phyloP scores from a whole-genome alignment of 2,329 filamentous ascomycete species.

The Macrophomina phaseolina region DNA sequence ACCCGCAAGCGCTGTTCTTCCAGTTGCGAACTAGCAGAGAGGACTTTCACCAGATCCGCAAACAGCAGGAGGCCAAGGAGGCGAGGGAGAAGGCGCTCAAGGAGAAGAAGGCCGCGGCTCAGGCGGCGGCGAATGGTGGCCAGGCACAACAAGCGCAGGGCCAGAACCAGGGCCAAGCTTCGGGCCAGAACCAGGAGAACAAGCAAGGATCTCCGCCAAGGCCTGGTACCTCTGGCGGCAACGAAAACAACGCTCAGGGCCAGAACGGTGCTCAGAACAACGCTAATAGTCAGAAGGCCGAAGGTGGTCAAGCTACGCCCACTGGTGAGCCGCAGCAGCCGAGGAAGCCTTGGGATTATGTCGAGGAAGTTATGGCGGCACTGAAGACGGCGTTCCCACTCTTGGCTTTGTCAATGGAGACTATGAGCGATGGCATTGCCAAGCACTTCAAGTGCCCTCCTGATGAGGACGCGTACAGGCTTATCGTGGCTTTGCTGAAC shows the following conservation, averaged over 20 bases:
- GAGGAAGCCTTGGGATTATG: slow-evolving; percentile 93
- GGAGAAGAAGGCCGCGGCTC: slow-evolving; percentile 44
- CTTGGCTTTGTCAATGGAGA: slow-evolving; percentile 96
- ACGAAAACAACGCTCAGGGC: slow-evolving; percentile 32
- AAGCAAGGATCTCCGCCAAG: slow-evolving; percentile 41
- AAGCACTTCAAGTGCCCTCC: slow-evolving; percentile 99
- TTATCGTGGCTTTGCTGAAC: slow-evolving; percentile 97
- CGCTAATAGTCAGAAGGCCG: slow-evolving; percentile 50
- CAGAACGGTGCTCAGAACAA: slow-evolving; percentile 31
- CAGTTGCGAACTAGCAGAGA: slow-evolving; percentile 90
- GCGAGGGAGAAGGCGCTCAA: slow-evolving; percentile 62
- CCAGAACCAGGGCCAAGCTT: neutral
- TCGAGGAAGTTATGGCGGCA: slow-evolving; percentile 92
- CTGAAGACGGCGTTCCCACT: slow-evolving; percentile 97
- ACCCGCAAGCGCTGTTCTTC: slow-evolving; percentile 94
- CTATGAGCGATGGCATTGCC: slow-evolving; percentile 98
- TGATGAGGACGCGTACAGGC: slow-evolving; percentile 94
- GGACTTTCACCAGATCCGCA: slow-evolving; percentile 92
- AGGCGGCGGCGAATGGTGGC: slow-evolving; percentile 28
- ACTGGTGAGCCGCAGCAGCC: slow-evolving; percentile 37
- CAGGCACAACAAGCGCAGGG: slow-evolving; percentile 1
- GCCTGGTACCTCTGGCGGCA: slow-evolving; percentile 4
- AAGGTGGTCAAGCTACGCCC: slow-evolving; percentile 43
- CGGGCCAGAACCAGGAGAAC: slow-evolving; percentile 23
- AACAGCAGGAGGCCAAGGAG: slow-evolving; percentile 72